These are phyloP conservation scores for Aristolochia contorta DNA, from an alignment of 164 flowering plant species.

Conservation along the genomic window DNA sequence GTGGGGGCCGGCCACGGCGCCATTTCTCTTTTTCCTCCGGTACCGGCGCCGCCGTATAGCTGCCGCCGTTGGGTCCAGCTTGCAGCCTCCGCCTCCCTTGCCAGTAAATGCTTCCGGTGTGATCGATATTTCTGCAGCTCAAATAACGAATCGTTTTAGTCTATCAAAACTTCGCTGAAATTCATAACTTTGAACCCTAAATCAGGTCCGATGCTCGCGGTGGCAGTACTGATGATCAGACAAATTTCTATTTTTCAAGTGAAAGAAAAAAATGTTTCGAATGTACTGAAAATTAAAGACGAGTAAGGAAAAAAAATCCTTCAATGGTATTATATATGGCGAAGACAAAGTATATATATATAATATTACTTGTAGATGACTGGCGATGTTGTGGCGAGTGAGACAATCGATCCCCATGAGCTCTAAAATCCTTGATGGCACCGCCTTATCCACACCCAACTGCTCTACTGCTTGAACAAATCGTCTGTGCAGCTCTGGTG, in stretches of 20 bases:
- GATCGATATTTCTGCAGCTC: slow-evolving; percentile 93
- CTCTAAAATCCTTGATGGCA: slow-evolving; percentile 92
- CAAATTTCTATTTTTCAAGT: not conserved
- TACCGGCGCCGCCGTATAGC: slow-evolving; percentile 30
- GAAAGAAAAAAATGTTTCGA: not conserved
- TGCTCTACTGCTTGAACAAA: slow-evolving; percentile 99
- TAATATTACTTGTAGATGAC: slow-evolving; percentile 99
- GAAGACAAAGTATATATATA: no score
- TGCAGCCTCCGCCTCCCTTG: slow-evolving; percentile 87
- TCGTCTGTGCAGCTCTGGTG: slow-evolving; percentile 84
- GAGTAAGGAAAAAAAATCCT: not conserved
- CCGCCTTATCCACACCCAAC: slow-evolving; percentile 95
- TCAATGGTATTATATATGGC: no score
- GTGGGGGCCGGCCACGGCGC: slow-evolving; percentile 57
- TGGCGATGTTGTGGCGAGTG: slow-evolving; percentile 96
- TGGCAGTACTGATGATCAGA: no score
- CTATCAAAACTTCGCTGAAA: not conserved
- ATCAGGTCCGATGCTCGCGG: no score
- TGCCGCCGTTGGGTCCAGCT: slow-evolving; percentile 81
- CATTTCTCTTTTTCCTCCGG: slow-evolving; percentile 32
- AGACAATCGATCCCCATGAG: slow-evolving; percentile 94
- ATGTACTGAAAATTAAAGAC: not conserved
- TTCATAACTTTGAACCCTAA: no score
- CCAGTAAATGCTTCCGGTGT: slow-evolving; percentile 82
- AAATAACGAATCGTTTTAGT: not conserved